Base-by-base conservation (phyloP, 75 land plant species). In the Gnetum montanum region DNA sequence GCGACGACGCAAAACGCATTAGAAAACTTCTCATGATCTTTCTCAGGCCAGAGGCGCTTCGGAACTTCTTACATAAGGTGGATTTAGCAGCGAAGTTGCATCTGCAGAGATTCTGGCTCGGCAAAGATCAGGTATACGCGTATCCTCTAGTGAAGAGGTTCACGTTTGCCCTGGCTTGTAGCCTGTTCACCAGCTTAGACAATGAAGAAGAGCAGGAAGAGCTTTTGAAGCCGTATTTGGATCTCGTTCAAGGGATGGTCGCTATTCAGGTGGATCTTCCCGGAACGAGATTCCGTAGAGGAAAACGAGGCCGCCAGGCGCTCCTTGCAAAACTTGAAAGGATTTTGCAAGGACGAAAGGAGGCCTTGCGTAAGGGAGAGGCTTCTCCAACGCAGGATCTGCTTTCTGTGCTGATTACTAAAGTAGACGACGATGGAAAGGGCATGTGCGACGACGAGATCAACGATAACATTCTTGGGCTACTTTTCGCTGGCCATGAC, bases 401-500 rank as follows among this genome's bases (percentile, higher is more conserved):
- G 6, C 38, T 80, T 36, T 75, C 79, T 3, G 58, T 57, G 11
- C 65, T 80, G 56, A 26, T 80, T 3, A 8, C 50, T 34, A 57
- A 57, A 1, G 34, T 6, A 2, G 70, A 58, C 43, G 81, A 81
- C 23, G 30, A 57, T 24, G 88, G 80, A 8, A 24, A 31, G 24
- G 34, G 56, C 28, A 20, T 80, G 41, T 53, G 64, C 16, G 72
- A 83, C 50, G 54, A 62, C 3, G 79, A 67, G 34, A 64, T 83
- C 27, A 54, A 58, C 10, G 67, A 77, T 50, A 75, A 83, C 51
- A 59, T 79, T 10, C 30, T 65, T 6, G 8, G 46, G 52, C 61
- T 83, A 18, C 40, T 75, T 12, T 68, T 79, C 51, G 79, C 79
- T 1, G 79, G 86, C 3, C 86, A 83, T 43, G 83, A 83, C 56